Base-by-base conservation (phyloP, 768 basidiomycete species). In the Scleroderma citrinum region DNA sequence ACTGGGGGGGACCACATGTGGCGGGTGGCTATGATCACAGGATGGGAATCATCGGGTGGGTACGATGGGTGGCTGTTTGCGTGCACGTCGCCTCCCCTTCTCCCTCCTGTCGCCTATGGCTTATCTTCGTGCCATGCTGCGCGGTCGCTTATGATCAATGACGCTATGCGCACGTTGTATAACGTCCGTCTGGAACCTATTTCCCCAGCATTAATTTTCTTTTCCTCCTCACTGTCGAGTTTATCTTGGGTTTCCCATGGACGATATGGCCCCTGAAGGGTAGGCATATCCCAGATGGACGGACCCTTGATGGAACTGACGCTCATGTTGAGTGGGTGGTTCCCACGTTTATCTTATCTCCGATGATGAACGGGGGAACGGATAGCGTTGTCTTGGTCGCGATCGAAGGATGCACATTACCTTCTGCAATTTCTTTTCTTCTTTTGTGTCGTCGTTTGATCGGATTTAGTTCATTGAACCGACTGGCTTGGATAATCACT, bases 261-360 rank as follows among this genome's bases (percentile, higher is more conserved):
- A 35, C 34, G 5, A 35, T 35, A 5, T 13, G 34, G n/a, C 34
- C 34, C 34, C n/a, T 35, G 13, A 35, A 13, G 34, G 34, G 34
- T 24, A 29, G 10, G 5, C 24, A 23, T 5, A 17, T 20, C 20
- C 12, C 38, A 21, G 20, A 21, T 23, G 8, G 5, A 29, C 26
- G 20, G 42, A 21, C 23, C 31, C 47, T 44, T 48, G 45, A 52
- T 53, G 54, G 54, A 51, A 32, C 46, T 24, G 46, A 49, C 20
- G 51, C 60, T 52, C 53, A 56, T 60, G 66, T 63, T 49, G 37
- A 12, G 17, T 53, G 47, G 54, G 32, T 31, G 31, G 21, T 7
- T 23, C 44, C 38, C 50, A 29, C 19, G 35, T 34, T 55, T 59
- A 66, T 66, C 65, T 67, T 66, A 56, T 58, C 59, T 52, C 45